Evolutionary conservation across 768 basidiomycete genomes (phyloP), one percentile per base, ranked within the genome.

Genomic region (Termitomyces sp.): DNA sequence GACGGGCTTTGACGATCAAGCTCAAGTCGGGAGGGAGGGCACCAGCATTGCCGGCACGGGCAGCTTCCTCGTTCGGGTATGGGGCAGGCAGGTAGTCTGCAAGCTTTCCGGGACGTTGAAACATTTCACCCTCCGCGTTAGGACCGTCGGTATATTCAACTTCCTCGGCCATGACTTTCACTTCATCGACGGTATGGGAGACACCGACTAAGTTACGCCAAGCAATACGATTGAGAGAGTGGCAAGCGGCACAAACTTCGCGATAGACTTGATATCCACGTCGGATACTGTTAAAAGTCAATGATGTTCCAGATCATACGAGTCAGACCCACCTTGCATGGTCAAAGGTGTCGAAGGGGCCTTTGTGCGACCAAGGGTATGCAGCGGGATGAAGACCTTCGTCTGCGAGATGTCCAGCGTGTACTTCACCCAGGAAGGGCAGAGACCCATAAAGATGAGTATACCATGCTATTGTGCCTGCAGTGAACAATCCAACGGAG

Each of bases 131-230:
- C 62, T 89, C 77, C 62, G 87, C 87, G 70, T 98, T 84, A 48
- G 97, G 97, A 35, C 97, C 97, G 68, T 99, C 97, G 67, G 84
- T 81, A 74, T 98, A 99, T 73, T 99, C 97, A 56, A 94, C 79
- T 67, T 98, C 96, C 75, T 97, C 97, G 10, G 97, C 97, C 88
- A 98, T 84, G 2, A 79, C 77, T 72, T 91, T 89, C 53, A 79
- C 79, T 75, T 99, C 95, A 61, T 94, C 90, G 42, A 79, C 96
- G 64, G 89, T 92, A 76, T 99, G 97, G 28, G 94, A 97, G 54
- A 98, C 94, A 67, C 94, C 97, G 62, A 99, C 97, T 57, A 99
- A 79, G 78, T 98, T 99, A 70, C 97, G 92, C 97, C 97, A 99
- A 57, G 97, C 97, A 68, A 99, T 95, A 65, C 97, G 94, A 78